A percentile compares a stretch with the other conserved stretches of the same genome.
phyloP scores from a whole-genome alignment of 495 filamentous ascomycete genomes.

The Daldinia vernicosa region DNA sequence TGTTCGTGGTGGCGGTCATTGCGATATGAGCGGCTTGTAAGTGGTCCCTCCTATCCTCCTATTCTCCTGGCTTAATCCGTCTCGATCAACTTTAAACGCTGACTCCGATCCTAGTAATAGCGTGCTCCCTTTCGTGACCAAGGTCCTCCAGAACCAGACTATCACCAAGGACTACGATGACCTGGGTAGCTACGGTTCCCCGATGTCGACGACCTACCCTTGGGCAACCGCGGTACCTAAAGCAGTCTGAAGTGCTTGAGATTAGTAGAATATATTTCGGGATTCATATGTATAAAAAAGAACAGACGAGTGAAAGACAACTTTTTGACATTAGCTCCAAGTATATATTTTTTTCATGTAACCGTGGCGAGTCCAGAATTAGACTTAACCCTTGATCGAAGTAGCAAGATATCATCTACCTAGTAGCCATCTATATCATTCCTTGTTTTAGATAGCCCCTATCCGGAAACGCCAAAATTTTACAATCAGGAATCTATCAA shows the following conservation, averaged over 20 bases:
- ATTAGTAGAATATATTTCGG: not conserved
- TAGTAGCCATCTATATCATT: conserved; percentile 24
- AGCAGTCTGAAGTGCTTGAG: conserved; percentile 12
- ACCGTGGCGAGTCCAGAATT: conserved; percentile 5
- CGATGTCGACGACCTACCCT: conserved; percentile 58
- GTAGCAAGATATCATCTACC: conserved; percentile 1
- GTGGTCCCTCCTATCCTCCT: conserved; percentile 22
- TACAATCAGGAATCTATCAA: conserved; percentile 2
- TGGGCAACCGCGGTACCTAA: conserved; percentile 56
- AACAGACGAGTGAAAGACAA: conserved; percentile 10
- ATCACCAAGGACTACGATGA: conserved; percentile 59
- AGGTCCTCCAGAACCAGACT: conserved; percentile 58
- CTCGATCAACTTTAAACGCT: not conserved
- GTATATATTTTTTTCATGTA: conserved; percentile 20
- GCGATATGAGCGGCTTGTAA: conserved; percentile 61
- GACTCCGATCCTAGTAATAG: conserved; percentile 49
- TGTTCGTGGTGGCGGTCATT: conserved; percentile 59
- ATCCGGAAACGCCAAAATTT: conserved; percentile 26
- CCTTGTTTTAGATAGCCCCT: conserved; percentile 1
- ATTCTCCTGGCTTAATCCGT: not conserved
- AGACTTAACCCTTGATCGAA: not conserved
- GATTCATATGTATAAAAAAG: not conserved
- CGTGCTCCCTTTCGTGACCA: conserved; percentile 60
- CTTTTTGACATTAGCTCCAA: conserved; percentile 2
- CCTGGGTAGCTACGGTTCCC: conserved; percentile 56